Evolutionary conservation across 495 filamentous ascomycete species (phyloP), one percentile per base, ranked within the genome.

Genomic region (Trypethelium eluteriae): DNA sequence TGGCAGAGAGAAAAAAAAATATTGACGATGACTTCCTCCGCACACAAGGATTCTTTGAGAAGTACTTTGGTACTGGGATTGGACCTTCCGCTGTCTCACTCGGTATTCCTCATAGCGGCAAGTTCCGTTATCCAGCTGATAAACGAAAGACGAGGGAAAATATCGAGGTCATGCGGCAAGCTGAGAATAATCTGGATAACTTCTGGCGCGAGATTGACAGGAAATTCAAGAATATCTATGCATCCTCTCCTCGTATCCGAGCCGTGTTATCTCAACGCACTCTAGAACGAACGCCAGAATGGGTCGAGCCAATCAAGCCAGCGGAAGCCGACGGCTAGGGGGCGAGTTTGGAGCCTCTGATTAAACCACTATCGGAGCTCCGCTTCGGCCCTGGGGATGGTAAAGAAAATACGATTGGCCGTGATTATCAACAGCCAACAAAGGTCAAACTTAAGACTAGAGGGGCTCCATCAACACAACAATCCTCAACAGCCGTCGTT

Each of bases 51-150:
- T 46, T 16, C 7, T 46, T 46, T 46, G 64, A 35, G 25, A 36
- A 38, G 1, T 41, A 63, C 59, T n/a, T 47, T 14, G 18, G 67
- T 46, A 62, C 63, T 36, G 38, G 36, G 32, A 56, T 63, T 38
- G 67, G 5, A 66, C 65, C 12, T 39, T 49, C 6, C 9, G 16
- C 16, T 46, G 16, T 46, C 16, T 46, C 41, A 46, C 66, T 79
- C n/a, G 78, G 75, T 6, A 61, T 71, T 2, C 76, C 76, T 0
- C 64, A 64, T 12, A 71, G 73, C 2, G 59, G 64, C 2, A 78
- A 67, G 47, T 84, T 83, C 64, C 39, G 71, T 41, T 85, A 87
- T 69, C 83, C 83, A 14, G 68, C 74, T 4, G 77, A 81, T 12
- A 84, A 83, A 68, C 78, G 75, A 18, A 74, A 75, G 5, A 84